A percentile compares a stretch with the other conserved stretches of the same genome.
These are phyloP conservation scores for Gaertneriomyces semiglobifer DNA, from an alignment of 192 early-diverging fungal species.

Conservation along the genomic window DNA sequence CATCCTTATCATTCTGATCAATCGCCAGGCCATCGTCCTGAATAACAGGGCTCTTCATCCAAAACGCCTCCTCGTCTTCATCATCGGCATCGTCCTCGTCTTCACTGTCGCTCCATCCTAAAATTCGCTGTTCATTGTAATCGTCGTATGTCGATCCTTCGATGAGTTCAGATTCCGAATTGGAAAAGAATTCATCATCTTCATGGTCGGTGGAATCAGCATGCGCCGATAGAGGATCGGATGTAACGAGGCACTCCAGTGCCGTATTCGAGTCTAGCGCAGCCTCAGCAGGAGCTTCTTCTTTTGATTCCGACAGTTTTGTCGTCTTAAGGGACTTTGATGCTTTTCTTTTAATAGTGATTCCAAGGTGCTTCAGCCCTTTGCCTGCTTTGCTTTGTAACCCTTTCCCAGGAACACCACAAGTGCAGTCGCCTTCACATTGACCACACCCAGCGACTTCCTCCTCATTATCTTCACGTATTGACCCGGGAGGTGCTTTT, in stretches of 20 bases:
- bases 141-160: background rate
- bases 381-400: no score
- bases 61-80: constrained; percentile 2
- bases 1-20: no score
- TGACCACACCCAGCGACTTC: constrained; percentile 25
- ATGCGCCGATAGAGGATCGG: background rate
- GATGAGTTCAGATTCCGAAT: background rate
- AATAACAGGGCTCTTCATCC: no score
- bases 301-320: no score
- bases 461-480: constrained; percentile 17
- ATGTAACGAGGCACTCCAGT: no score
- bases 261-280: no score
- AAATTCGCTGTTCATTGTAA: constrained; percentile 16
- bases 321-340: no score
- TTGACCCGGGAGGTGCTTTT: background rate
- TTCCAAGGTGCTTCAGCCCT: no score
- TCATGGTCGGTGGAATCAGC: background rate
- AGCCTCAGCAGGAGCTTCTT: no score
- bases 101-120: constrained; percentile 31
- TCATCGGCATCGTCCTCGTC: constrained; percentile 31
- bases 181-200: background rate
- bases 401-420: constrained; percentile 9
- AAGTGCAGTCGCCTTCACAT: constrained; percentile 38
- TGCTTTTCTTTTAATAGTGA: no score
- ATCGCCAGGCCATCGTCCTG: no score